phyloP scores from a whole-genome alignment of 176 grass and related monocot genomes.

The Oryza australiensis region DNA sequence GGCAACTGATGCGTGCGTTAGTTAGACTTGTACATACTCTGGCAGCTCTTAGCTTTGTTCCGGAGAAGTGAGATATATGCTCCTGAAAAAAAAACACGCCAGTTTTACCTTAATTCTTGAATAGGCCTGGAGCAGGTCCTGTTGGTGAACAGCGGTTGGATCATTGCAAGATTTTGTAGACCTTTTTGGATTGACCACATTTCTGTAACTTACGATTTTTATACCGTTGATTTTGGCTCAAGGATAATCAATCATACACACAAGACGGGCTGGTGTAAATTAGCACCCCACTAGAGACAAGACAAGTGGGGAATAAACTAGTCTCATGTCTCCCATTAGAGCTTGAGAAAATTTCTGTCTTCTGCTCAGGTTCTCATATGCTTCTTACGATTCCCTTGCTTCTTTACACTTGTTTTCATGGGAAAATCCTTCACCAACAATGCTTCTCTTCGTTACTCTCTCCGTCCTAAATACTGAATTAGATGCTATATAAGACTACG shows the following conservation, averaged over 20 bases:
- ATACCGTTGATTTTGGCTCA: slow-evolving; percentile 39
- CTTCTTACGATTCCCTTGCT: background rate
- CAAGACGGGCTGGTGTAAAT: slow-evolving; percentile 40
- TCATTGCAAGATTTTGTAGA: background rate
- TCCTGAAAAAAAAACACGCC: background rate
- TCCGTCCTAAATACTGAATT: no score
- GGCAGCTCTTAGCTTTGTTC: background rate
- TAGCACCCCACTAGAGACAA: slow-evolving; percentile 3
- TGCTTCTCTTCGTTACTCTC: background rate
- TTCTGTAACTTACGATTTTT: slow-evolving; percentile 49
- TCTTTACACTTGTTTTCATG: background rate
- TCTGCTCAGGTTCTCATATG: slow-evolving; percentile 10
- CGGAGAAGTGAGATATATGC: background rate
- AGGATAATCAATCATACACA: slow-evolving; percentile 5
- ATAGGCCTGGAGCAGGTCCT: background rate
- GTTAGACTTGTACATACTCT: slow-evolving; percentile 2
- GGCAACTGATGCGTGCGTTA: slow-evolving; percentile 31
- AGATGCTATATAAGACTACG: no score
- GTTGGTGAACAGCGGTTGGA: background rate
- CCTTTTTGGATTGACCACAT: slow-evolving; percentile 42
- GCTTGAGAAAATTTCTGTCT: background rate
- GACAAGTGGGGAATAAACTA: slow-evolving; percentile 46
- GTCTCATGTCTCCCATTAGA: background rate
- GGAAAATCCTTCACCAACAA: background rate
- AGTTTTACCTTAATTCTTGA: background rate